These are phyloP conservation scores for Citrullus mucosospermus DNA, from an alignment of 306 rosid species.

Conservation along the genomic window DNA sequence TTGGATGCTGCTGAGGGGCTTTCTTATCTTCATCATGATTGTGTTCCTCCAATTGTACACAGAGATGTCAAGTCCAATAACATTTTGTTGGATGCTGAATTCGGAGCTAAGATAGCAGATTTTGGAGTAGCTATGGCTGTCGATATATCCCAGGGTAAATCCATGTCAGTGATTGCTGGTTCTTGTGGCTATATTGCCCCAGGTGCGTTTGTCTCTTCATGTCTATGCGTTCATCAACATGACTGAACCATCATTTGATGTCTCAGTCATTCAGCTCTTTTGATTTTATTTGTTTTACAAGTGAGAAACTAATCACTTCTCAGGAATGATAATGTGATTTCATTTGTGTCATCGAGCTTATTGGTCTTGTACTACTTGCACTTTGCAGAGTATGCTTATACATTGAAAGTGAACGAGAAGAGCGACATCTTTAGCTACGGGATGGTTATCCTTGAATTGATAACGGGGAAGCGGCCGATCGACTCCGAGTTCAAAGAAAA, in stretches of 20 bases:
- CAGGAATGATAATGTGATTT: neutral
- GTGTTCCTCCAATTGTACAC: conserved; percentile 86
- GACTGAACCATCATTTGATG: neutral
- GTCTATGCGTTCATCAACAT: neutral
- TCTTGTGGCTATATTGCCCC: conserved; percentile 98
- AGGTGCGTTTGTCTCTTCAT: conserved; percentile 31
- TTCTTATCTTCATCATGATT: conserved; percentile 90
- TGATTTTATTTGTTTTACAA: neutral
- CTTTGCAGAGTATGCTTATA: conserved; percentile 77
- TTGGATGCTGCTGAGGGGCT: conserved; percentile 91
- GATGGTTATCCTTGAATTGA: conserved; percentile 75
- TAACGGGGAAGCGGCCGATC: conserved; percentile 52
- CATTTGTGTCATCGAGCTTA: neutral
- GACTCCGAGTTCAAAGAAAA: conserved; percentile 85
- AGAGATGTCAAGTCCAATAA: conserved; percentile 90
- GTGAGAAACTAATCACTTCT: neutral
- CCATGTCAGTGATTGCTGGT: conserved; percentile 87
- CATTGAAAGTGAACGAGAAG: conserved; percentile 85
- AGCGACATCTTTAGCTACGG: conserved; percentile 90
- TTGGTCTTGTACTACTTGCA: neutral
- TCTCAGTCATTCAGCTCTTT: neutral
- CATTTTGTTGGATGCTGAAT: conserved; percentile 73
- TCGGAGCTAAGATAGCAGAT: conserved; percentile 82
- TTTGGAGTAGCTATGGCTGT: conserved; percentile 80
- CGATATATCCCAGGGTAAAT: conserved; percentile 40